Conservation (phyloP, 495 filamentous ascomycete genomes). For the Aspergillus hancockii region DNA sequence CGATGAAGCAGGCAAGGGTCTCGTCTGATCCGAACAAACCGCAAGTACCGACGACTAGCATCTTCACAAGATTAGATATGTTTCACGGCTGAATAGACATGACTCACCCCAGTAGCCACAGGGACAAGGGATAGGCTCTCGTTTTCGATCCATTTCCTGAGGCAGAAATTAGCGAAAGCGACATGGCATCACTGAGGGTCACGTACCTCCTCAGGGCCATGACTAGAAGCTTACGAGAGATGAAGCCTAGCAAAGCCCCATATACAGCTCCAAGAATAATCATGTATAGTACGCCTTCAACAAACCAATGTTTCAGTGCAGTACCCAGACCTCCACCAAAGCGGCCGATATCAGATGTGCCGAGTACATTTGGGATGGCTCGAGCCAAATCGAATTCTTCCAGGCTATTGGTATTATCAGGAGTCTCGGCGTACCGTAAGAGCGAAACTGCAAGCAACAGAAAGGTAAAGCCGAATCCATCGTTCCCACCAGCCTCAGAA, state of each 20-base stretch:
- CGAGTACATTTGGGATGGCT: slow-evolving; percentile 30
- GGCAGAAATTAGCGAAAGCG: not conserved
- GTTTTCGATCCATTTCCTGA: slow-evolving; percentile 39
- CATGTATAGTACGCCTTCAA: slow-evolving; percentile 44
- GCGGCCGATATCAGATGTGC: slow-evolving; percentile 31
- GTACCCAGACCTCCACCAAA: slow-evolving; percentile 34
- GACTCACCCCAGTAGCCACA: slow-evolving; percentile 33
- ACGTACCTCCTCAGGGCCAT: slow-evolving; percentile 29
- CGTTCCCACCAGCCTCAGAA: slow-evolving; percentile 60
- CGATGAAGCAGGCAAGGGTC: slow-evolving; percentile 42
- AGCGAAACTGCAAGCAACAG: slow-evolving; percentile 57
- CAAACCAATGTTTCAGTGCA: slow-evolving; percentile 41
- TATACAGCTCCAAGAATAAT: slow-evolving; percentile 39
- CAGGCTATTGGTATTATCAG: slow-evolving; percentile 21
- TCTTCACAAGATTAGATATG: slow-evolving; percentile 17
- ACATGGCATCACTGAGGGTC: not conserved
- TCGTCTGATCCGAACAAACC: slow-evolving; percentile 44
- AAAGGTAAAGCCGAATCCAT: slow-evolving; percentile 63
- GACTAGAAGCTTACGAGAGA: slow-evolving; percentile 32
- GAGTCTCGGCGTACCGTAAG: slow-evolving; percentile 51
- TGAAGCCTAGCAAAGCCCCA: slow-evolving; percentile 34
- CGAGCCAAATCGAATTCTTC: slow-evolving; percentile 27
- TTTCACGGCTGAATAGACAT: not conserved
- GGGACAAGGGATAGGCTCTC: slow-evolving; percentile 36
- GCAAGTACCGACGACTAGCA: slow-evolving; percentile 42